Evolutionary conservation across 2,329 filamentous ascomycete genomes (phyloP).

Genomic region (Alternaria postmessia): DNA sequence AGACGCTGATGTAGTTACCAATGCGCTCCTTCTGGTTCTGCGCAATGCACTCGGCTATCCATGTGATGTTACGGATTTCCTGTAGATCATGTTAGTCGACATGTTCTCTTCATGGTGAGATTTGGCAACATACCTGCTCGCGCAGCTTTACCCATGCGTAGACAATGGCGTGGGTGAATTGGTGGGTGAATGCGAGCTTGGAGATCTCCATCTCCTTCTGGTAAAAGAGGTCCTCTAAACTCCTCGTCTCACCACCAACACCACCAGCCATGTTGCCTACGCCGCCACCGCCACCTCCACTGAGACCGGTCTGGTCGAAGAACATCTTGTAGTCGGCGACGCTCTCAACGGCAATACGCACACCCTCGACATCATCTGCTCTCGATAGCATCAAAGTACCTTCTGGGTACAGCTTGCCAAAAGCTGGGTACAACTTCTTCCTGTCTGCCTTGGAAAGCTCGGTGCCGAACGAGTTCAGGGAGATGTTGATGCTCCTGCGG

Average conservation of each 20-base stretch:
- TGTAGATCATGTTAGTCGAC: constrained; percentile 51
- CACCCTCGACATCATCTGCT: constrained; percentile 93
- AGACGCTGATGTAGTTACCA: constrained; percentile 98
- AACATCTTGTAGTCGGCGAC: constrained; percentile 93
- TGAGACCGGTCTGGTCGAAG: constrained; percentile 89
- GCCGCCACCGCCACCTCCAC: constrained; percentile 74
- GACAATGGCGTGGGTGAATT: constrained; percentile 93
- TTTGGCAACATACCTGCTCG: constrained; percentile 77
- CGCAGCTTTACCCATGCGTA: constrained; percentile 98
- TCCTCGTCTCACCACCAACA: constrained; percentile 81
- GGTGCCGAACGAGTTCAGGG: constrained; percentile 96
- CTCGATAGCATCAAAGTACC: constrained; percentile 93
- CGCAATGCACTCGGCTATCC: constrained; percentile 99
- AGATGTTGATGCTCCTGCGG: constrained; percentile 97
- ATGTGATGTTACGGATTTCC: constrained; percentile 99
- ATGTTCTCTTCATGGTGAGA: neutral
- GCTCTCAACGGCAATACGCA: constrained; percentile 90
- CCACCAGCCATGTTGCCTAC: constrained; percentile 87
- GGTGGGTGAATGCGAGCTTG: constrained; percentile 91
- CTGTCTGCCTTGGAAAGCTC: constrained; percentile 92
- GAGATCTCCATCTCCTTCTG: constrained; percentile 99
- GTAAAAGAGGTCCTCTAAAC: constrained; percentile 97
- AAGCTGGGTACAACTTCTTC: constrained; percentile 93
- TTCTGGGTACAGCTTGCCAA: constrained; percentile 91
- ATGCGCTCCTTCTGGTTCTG: constrained; percentile 99